Evolutionary conservation across 192 early-diverging fungal genomes (phyloP).

Genomic region (Linnemannia hyalina): DNA sequence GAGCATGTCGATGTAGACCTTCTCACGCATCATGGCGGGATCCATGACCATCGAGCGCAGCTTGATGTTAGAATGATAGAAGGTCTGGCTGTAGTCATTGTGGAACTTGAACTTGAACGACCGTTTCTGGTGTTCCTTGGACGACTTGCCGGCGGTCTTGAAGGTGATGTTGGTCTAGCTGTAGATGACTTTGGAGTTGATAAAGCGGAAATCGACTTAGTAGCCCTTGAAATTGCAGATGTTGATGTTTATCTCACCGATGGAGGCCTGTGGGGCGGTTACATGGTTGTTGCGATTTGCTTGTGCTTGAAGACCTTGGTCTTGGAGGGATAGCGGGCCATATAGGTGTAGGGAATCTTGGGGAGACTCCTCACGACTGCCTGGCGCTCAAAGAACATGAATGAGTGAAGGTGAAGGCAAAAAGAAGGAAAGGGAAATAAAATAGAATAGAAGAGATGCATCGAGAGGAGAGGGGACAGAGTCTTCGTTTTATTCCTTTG

Average conservation of each 20-base stretch:
- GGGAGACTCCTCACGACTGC: slow-evolving; percentile 49
- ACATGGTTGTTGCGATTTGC: slow-evolving; percentile 58
- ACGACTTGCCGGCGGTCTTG: slow-evolving; percentile 51
- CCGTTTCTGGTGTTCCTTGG: slow-evolving; percentile 54
- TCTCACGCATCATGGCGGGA: slow-evolving; percentile 54
- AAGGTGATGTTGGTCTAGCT: slow-evolving; percentile 36
- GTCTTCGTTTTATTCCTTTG: too few relatives aligned
- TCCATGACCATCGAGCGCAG: slow-evolving; percentile 46
- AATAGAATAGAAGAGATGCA: not conserved
- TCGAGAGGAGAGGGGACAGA: too few relatives aligned
- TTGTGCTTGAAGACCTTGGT: slow-evolving; percentile 38
- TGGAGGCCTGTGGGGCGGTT: slow-evolving; percentile 27
- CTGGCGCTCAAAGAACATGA: slow-evolving; percentile 50
- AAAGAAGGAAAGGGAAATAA: not conserved
- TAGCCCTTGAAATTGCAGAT: slow-evolving; percentile 15
- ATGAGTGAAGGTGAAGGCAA: not conserved
- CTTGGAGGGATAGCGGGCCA: slow-evolving; percentile 55
- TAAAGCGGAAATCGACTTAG: slow-evolving; percentile 34
- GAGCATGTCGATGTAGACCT: slow-evolving; percentile 53
- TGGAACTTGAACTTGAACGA: slow-evolving; percentile 54
- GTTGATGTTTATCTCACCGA: slow-evolving; percentile 27
- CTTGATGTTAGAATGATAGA: slow-evolving; percentile 45
- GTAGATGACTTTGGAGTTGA: slow-evolving; percentile 40
- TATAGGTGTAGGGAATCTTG: slow-evolving; percentile 53
- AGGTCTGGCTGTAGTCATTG: slow-evolving; percentile 27